Evolutionary conservation across 371 early-diverging fungal species (phyloP).

Genomic region (Mucor indicus): DNA sequence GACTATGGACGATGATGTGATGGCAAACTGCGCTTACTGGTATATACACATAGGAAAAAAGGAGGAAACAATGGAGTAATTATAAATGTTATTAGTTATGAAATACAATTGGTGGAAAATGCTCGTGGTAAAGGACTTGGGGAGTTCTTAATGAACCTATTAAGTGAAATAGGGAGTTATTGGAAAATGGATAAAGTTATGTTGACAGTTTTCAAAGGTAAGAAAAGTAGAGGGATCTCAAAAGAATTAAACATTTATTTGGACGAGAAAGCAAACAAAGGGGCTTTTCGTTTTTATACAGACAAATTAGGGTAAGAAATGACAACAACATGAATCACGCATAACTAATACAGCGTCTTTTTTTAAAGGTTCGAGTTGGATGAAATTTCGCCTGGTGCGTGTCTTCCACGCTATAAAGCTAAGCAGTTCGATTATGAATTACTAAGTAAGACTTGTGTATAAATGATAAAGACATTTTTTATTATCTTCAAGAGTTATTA

Average conservation of each 20-base stretch:
- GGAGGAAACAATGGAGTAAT: too few relatives aligned
- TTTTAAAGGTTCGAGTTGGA: conserved; percentile 49
- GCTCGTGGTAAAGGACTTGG: conserved; percentile 53
- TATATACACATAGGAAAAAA: conserved; percentile 17
- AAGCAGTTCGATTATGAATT: conserved; percentile 60
- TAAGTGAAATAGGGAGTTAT: conserved; percentile 42
- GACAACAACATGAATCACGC: too few relatives aligned
- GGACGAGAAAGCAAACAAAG: conserved; percentile 40
- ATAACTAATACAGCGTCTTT: too few relatives aligned
- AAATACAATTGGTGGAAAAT: conserved; percentile 46
- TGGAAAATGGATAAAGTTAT: conserved; percentile 64
- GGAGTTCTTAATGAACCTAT: conserved; percentile 45
- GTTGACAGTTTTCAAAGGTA: conserved; percentile 68
- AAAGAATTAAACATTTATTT: background rate
- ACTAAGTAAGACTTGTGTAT: conserved; percentile 42
- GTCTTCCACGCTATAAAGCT: conserved; percentile 44
- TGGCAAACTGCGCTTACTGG: conserved; percentile 58
- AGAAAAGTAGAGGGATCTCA: background rate
- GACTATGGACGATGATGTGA: conserved; percentile 56
- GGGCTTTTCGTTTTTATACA: conserved; percentile 54
- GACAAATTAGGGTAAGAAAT: conserved; percentile 48
- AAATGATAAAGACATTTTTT: background rate
- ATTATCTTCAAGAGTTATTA: background rate
- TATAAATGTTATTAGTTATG: conserved; percentile 25
- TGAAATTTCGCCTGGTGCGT: conserved; percentile 59